Percentiles rank a stretch among this genome's conserved stretches.
Conservation (phyloP, 257 asterid species). For the Gentiana macrophylla region DNA sequence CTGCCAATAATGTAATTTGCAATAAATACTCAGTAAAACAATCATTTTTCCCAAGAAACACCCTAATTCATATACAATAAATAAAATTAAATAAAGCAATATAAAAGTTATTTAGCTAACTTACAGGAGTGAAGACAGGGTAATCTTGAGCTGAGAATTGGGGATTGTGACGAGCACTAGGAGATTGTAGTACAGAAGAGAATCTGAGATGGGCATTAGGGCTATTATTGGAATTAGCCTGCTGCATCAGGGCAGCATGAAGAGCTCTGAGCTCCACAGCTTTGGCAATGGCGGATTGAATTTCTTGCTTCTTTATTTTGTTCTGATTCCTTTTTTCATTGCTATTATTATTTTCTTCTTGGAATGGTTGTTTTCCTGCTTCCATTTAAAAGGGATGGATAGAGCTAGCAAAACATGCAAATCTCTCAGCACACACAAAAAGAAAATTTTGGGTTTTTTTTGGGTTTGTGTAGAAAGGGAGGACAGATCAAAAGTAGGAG, state of each 20-base stretch:
- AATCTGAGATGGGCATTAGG: slow-evolving; percentile 25
- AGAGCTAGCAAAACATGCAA: slow-evolving; percentile 4
- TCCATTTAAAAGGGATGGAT: too few relatives aligned
- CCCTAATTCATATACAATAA: too few relatives aligned
- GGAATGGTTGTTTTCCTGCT: slow-evolving; percentile 2
- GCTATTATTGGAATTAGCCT: slow-evolving; percentile 24
- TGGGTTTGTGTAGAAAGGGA: slow-evolving; percentile 10
- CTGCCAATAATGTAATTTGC: slow-evolving; percentile 24
- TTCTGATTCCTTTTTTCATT: slow-evolving; percentile 9
- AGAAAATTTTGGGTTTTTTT: not conserved
- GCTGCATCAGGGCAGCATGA: slow-evolving; percentile 74
- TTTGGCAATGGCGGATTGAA: slow-evolving; percentile 72
- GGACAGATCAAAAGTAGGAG: slow-evolving; percentile 20
- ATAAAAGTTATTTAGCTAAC: slow-evolving; percentile 3
- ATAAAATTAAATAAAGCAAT: too few relatives aligned
- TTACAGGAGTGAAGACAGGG: slow-evolving; percentile 92
- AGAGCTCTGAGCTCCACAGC: slow-evolving; percentile 86
- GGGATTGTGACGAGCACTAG: slow-evolving; percentile 46
- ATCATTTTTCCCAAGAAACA: too few relatives aligned
- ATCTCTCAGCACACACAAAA: slow-evolving; percentile 8
- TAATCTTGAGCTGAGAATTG: slow-evolving; percentile 79
- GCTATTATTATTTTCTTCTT: slow-evolving; percentile 15
- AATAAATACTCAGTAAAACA: too few relatives aligned
- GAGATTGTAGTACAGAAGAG: slow-evolving; percentile 39
- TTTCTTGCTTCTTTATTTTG: slow-evolving; percentile 39